phyloP scores from a whole-genome alignment of 768 basidiomycete genomes.

The Trametes meyenii region DNA sequence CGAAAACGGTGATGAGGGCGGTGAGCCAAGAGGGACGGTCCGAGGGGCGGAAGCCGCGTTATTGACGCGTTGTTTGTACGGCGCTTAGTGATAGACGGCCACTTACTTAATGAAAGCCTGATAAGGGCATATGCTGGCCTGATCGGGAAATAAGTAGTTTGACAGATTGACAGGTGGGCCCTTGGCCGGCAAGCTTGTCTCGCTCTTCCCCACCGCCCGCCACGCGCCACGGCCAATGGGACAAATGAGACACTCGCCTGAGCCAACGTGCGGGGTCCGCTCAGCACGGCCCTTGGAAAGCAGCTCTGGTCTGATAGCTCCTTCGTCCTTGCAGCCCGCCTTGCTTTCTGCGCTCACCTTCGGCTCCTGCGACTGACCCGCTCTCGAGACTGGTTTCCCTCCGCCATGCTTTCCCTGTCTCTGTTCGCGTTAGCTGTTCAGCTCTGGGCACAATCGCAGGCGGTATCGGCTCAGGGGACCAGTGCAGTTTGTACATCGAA shows the following conservation, averaged over 20 bases:
- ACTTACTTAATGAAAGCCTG: background rate
- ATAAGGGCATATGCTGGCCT: background rate
- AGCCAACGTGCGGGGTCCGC: background rate
- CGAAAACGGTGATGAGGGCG: background rate
- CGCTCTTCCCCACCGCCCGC: background rate
- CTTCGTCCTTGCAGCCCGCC: background rate
- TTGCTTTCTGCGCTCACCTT: background rate
- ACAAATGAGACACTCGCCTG: background rate
- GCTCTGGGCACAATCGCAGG: background rate
- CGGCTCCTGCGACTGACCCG: background rate
- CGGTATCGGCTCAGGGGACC: background rate
- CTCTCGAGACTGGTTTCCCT: background rate
- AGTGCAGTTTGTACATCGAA: background rate
- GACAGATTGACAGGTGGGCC: slow-evolving; percentile 1
- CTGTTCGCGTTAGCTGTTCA: background rate
- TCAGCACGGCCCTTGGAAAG: background rate
- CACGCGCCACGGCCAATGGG: background rate
- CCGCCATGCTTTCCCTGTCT: background rate
- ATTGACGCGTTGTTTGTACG: slow-evolving; percentile 22
- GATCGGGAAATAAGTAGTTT: background rate
- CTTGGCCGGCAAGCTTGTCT: background rate
- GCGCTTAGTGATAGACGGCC: background rate
- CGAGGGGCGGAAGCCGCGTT: slow-evolving; percentile 6
- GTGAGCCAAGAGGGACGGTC: background rate
- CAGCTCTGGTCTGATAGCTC: background rate